Conservation (phyloP, 192 early-diverging fungal species). For the Coemansia guatemalensis region DNA sequence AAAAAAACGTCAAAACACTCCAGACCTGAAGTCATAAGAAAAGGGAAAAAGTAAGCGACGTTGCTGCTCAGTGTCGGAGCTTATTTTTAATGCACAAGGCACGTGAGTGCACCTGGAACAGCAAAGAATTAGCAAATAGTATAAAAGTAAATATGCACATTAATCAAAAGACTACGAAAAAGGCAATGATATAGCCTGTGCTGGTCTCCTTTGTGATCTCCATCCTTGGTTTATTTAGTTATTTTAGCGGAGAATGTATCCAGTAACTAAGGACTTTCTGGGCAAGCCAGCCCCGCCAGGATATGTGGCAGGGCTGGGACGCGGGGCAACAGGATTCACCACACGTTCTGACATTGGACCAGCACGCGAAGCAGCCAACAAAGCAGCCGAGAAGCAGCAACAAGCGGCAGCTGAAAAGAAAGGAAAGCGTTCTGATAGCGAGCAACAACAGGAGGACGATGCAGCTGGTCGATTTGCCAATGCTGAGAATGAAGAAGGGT, state of each 20-base stretch:
- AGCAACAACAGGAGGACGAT: conserved; percentile 10
- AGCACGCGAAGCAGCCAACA: conserved; percentile 80
- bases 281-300: conserved; percentile 90
- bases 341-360: conserved; percentile 98
- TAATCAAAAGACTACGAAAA: too few species aligned
- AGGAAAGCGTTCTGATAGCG: background rate
- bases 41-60: too few species aligned
- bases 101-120: too few species aligned
- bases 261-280: conserved; percentile 82
- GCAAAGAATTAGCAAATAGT: too few species aligned
- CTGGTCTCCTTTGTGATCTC: background rate
- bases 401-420: conserved; percentile 3
- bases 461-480: conserved; percentile 63
- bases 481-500: conserved; percentile 90
- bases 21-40: background rate
- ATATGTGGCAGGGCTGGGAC: conserved; percentile 96
- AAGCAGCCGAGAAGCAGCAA: conserved; percentile 57
- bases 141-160: too few species aligned
- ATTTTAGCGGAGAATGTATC: conserved; percentile 18
- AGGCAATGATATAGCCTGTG: background rate
- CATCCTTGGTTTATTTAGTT: background rate
- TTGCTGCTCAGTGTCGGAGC: too few species aligned
- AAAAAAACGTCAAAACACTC: background rate
- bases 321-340: conserved; percentile 97
- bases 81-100: too few species aligned